phyloP scores from a whole-genome alignment of 345 rosid species.

The Acer campestre region DNA sequence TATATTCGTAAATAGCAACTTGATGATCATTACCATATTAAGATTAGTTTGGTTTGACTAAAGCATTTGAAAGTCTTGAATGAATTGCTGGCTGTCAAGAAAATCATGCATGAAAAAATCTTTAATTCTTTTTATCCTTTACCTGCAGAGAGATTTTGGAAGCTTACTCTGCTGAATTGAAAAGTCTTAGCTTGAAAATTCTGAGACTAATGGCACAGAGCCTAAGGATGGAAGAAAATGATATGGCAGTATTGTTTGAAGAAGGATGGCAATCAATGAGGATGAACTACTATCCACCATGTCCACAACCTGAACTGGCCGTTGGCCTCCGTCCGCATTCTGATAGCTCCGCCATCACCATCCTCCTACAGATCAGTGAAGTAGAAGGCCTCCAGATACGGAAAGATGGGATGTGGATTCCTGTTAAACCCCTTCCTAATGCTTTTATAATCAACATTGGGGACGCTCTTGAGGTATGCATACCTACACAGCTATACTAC shows the following conservation, averaged over 20 bases:
- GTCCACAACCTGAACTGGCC: slow-evolving; percentile 21
- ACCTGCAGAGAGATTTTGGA: slow-evolving; percentile 14
- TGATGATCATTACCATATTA: no score
- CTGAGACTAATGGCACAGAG: slow-evolving; percentile 6
- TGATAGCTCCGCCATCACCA: slow-evolving; percentile 14
- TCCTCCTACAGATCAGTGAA: slow-evolving; percentile 21
- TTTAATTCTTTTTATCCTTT: background rate
- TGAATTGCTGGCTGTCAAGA: no score
- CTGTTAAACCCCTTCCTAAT: background rate
- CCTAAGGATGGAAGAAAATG: slow-evolving; percentile 7
- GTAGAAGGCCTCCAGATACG: slow-evolving; percentile 24
- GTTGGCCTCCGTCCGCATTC: slow-evolving; percentile 25
- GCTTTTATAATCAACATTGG: background rate
- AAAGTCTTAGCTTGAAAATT: background rate
- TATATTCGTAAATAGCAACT: no score
- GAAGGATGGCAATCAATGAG: slow-evolving; percentile 33
- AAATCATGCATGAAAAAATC: background rate
- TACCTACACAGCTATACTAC: no score
- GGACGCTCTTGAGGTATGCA: background rate
- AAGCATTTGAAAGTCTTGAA: no score
- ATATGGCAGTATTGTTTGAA: slow-evolving; percentile 23
- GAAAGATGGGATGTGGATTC: background rate
- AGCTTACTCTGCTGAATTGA: background rate
- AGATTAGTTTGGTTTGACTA: no score
- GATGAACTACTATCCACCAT: slow-evolving; percentile 56